A percentile compares a stretch with the other conserved stretches of the same genome.
These are phyloP conservation scores for Solanum clarkiae DNA, from an alignment of 257 asterid genomes.

Conservation along the genomic window DNA sequence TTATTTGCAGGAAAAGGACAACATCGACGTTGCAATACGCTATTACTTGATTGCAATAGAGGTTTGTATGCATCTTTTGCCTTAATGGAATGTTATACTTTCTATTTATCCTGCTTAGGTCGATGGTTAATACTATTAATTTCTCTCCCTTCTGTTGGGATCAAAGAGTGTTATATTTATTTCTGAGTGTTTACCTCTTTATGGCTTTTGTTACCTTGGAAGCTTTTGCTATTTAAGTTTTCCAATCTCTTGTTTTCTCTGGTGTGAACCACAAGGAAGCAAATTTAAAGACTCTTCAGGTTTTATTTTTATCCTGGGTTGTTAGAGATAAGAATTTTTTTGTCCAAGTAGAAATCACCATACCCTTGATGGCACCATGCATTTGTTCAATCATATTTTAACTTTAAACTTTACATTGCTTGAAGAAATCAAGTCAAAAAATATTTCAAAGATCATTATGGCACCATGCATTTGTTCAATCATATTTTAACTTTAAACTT, in stretches of 20 bases:
- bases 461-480: not conserved
- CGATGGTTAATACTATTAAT: not conserved
- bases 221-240: not conserved
- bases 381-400: not conserved
- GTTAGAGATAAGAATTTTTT: not conserved
- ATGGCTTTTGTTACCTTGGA: not conserved
- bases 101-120: not conserved
- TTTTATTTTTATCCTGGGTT: not conserved
- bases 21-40: conserved; percentile 86
- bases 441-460: too few relatives aligned
- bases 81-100: not conserved
- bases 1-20: conserved; percentile 80
- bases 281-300: not conserved
- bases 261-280: not conserved
- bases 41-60: conserved; percentile 92
- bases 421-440: too few relatives aligned
- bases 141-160: not conserved
- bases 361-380: not conserved
- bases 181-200: not conserved
- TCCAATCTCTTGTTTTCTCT: not conserved
- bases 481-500: too few relatives aligned
- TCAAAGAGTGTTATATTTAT: not conserved
- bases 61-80: conserved; percentile 37
- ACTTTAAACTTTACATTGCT: too few relatives aligned
- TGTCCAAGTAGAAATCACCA: not conserved